Percentiles rank a stretch among this genome's conserved stretches.
Evolutionary conservation across 352 stramenopile species (phyloP).

Genomic region (Phytophthora capsici): DNA sequence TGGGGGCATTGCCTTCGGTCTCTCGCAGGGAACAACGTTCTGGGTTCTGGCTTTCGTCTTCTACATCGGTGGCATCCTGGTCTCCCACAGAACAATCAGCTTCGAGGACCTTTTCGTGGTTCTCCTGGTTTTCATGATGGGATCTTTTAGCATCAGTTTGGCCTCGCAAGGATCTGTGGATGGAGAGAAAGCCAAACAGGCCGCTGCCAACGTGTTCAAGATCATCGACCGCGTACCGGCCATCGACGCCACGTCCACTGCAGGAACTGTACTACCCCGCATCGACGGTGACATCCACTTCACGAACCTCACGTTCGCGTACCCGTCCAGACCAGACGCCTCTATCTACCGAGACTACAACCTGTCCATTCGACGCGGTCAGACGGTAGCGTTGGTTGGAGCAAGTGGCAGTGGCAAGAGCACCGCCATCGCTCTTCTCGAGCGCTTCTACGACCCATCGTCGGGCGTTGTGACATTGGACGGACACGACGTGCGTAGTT

Average conservation of each 20-base stretch:
- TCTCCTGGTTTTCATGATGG: slow-evolving; percentile 54
- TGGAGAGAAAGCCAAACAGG: slow-evolving; percentile 58
- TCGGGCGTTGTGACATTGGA: slow-evolving; percentile 74
- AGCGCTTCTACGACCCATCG: slow-evolving; percentile 33
- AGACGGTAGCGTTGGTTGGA: slow-evolving; percentile 89
- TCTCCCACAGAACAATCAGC: slow-evolving; percentile 18
- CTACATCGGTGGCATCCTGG: slow-evolving; percentile 52
- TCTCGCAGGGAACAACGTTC: slow-evolving; percentile 57
- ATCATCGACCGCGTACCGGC: slow-evolving; percentile 74
- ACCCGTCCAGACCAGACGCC: slow-evolving; percentile 81
- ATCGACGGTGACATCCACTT: slow-evolving; percentile 81
- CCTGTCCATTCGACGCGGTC: slow-evolving; percentile 66
- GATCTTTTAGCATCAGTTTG: slow-evolving; percentile 55
- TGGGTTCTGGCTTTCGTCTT: slow-evolving; percentile 60
- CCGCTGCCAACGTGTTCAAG: slow-evolving; percentile 73
- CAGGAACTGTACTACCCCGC: slow-evolving; percentile 18
- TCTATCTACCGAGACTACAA: slow-evolving; percentile 81
- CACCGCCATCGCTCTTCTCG: slow-evolving; percentile 75
- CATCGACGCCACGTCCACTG: slow-evolving; percentile 40
- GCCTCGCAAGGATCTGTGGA: slow-evolving; percentile 59
- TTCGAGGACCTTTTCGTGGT: slow-evolving; percentile 63
- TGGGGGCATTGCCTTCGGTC: slow-evolving; percentile 50
- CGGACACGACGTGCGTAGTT: slow-evolving; percentile 59
- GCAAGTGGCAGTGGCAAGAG: slow-evolving; percentile 86
- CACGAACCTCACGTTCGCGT: slow-evolving; percentile 88